phyloP scores from a whole-genome alignment of 257 asterid species.

The Primulina huaijiensis region DNA sequence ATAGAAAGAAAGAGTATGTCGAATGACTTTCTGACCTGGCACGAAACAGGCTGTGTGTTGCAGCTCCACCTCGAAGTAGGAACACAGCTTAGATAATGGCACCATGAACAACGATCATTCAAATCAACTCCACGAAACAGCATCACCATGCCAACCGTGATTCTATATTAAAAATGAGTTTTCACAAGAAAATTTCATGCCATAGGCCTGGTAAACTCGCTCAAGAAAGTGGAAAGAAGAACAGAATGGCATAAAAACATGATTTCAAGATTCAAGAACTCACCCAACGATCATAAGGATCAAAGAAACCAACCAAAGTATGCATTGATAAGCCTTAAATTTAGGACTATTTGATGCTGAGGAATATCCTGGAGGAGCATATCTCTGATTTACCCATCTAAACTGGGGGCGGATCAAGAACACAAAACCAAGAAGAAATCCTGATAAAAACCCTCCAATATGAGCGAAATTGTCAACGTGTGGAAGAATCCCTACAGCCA shows the following conservation, averaged over 20 bases:
- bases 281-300: slow-evolving; percentile 72
- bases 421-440: slow-evolving; percentile 82
- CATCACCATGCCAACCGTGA: slow-evolving; percentile 59
- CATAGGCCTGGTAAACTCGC: not conserved
- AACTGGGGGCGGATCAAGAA: slow-evolving; percentile 83
- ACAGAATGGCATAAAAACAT: not conserved
- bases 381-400: slow-evolving; percentile 83
- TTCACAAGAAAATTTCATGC: too few species aligned
- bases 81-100: slow-evolving; percentile 86
- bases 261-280: slow-evolving; percentile 19
- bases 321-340: slow-evolving; percentile 70
- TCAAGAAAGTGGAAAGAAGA: not conserved
- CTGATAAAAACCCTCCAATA: slow-evolving; percentile 84
- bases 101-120: slow-evolving; percentile 86
- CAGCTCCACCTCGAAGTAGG: slow-evolving; percentile 86
- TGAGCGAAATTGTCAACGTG: slow-evolving; percentile 94
- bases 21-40: slow-evolving; percentile 47
- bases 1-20: not conserved
- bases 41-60: slow-evolving; percentile 58
- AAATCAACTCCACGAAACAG: slow-evolving; percentile 83
- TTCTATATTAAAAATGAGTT: slow-evolving; percentile 36
- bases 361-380: slow-evolving; percentile 43
- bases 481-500: slow-evolving; percentile 84
- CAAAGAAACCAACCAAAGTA: slow-evolving; percentile 69
- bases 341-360: slow-evolving; percentile 43